Evolutionary conservation across 2,329 filamentous ascomycete species (phyloP).

Genomic region (Verticillium nubilum): DNA sequence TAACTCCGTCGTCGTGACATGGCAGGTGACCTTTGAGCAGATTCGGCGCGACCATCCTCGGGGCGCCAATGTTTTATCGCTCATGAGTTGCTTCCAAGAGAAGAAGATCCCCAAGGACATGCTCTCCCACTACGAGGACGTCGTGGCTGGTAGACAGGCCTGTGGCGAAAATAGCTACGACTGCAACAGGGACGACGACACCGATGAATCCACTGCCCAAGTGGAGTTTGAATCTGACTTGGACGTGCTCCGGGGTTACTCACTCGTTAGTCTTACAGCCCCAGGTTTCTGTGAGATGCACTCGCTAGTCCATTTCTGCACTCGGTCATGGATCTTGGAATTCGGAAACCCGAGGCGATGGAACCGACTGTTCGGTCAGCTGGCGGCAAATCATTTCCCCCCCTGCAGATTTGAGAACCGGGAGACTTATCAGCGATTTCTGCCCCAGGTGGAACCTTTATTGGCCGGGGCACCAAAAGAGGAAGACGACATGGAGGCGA

Average conservation of each 20-base stretch:
- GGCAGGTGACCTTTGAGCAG: slow-evolving; percentile 22
- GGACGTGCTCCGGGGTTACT: slow-evolving; percentile 25
- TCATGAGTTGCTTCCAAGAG: slow-evolving; percentile 12
- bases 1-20: no score
- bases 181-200: no score
- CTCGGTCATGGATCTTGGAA: slow-evolving; percentile 11
- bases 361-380: slow-evolving; percentile 6
- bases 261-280: slow-evolving; percentile 21
- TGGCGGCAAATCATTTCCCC: slow-evolving; percentile 9
- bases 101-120: background rate
- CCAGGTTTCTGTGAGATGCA: no score
- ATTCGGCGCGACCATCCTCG: slow-evolving; percentile 23
- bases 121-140: background rate
- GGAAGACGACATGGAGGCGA: background rate
- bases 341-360: slow-evolving; percentile 1
- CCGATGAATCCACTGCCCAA: no score
- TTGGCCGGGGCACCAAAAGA: background rate
- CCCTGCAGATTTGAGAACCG: slow-evolving; percentile 8
- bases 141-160: no score
- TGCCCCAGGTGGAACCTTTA: background rate
- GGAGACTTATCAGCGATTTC: background rate
- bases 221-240: no score
- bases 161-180: no score
- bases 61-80: slow-evolving; percentile 34
- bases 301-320: slow-evolving; percentile 14